Evolutionary conservation across 2,329 filamentous ascomycete species (phyloP), one percentile per base, ranked within the genome.

Genomic region (Fusarium armeniacum): DNA sequence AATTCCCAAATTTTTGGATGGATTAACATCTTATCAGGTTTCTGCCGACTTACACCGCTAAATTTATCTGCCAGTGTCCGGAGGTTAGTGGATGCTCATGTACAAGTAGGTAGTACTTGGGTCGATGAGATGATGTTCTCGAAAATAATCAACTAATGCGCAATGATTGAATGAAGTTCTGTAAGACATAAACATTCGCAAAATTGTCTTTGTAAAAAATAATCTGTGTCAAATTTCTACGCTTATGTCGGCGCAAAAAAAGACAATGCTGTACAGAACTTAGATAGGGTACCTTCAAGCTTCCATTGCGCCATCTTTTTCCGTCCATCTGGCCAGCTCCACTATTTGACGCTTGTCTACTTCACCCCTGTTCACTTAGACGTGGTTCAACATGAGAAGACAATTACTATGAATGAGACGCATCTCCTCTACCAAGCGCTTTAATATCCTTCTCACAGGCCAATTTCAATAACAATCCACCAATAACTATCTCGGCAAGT

Each of bases 21-120:
- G 56, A 53, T 44, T 72, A 36, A 41, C 68, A 53, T 65, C 76
- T 81, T 81, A 79, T 78, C 78, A 70, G 28, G 15, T 57, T 81
- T 81, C 74, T 82, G 81, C 81, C 79, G 13, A 4, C 0, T 2
- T 11, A 44, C 60, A 82, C 81, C 80, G 79, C 81, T 69, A 65
- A 59, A n/a, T 71, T 78, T 78, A 77, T 80, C 69, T 43, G 7
- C 12, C 20, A 28, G 50, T 26, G 20, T 20, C 20, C 20, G 24
- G 24, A 26, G 60, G 32, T 46, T 9, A 44, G 15, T 40, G 22
- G 32, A 35, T 35, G 22, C 33, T 35, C 30, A 24, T 20, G 15
- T 33, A 53, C 26, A 45, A 35, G 30, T 26, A n/a, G 38, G 30
- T 26, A n/a, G 38, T 54, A 45, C 51, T 33, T 28, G 28, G 30